These are phyloP conservation scores for Pezicula rhizophila DNA, from an alignment of 2,329 filamentous ascomycete genomes.

Conservation along the genomic window DNA sequence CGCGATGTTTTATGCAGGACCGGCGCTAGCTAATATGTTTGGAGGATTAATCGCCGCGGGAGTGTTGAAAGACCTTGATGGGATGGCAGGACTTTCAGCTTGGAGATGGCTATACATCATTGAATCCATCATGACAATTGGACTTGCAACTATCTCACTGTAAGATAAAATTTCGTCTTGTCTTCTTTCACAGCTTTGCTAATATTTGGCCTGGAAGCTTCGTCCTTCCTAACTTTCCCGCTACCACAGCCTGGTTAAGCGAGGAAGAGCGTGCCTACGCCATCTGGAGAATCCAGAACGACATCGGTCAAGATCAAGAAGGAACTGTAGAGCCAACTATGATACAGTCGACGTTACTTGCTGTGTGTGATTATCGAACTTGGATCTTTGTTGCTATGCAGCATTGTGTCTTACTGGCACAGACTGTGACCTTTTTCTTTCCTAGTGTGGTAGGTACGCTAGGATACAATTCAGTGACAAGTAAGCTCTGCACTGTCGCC, in stretches of 20 bases:
- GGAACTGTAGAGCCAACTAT: too few relatives aligned
- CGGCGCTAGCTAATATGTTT: conserved; percentile 28
- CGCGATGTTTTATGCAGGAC: conserved; percentile 30
- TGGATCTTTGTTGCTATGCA: too few relatives aligned
- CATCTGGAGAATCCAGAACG: not conserved
- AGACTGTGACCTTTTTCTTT: too few relatives aligned
- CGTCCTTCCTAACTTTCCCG: conserved; percentile 44
- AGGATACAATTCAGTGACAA: too few relatives aligned
- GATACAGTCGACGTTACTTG: too few relatives aligned
- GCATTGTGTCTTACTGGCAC: too few relatives aligned
- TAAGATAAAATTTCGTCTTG: not conserved
- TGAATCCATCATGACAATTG: conserved; percentile 34
- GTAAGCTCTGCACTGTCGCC: too few relatives aligned
- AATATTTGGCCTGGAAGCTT: conserved; percentile 7
- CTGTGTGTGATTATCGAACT: too few relatives aligned
- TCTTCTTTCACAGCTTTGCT: not conserved
- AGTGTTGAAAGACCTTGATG: conserved; percentile 28
- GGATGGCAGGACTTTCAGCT: conserved; percentile 36
- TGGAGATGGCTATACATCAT: conserved; percentile 45
- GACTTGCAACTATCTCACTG: not conserved
- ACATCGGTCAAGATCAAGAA: not conserved
- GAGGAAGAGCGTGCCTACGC: conserved; percentile 1
- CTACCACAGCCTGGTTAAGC: conserved; percentile 1
- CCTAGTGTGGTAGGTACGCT: too few relatives aligned
- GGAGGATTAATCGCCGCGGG: conserved; percentile 30